A percentile compares a stretch with the other conserved stretches of the same genome.
Conservation (phyloP, 2,329 filamentous ascomycete species). For the Botrytis elliptica region DNA sequence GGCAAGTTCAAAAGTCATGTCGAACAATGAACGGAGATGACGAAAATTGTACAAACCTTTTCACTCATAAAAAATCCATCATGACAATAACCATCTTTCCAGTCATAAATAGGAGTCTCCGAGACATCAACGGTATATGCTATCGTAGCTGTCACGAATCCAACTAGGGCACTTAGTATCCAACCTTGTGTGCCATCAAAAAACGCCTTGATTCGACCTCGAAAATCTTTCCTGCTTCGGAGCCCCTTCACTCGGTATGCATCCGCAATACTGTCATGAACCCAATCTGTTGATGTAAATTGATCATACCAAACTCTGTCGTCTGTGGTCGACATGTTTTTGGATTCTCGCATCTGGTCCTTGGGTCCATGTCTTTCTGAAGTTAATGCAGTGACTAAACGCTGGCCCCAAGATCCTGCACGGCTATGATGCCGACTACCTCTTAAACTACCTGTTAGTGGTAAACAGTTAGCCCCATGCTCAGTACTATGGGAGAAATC, state of each 20-base stretch:
- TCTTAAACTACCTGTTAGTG: constrained; percentile 36
- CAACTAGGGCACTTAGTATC: constrained; percentile 88
- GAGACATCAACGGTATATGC: constrained; percentile 89
- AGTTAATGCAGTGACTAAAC: constrained; percentile 59
- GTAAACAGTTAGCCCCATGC: neutral
- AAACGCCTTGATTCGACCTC: constrained; percentile 71
- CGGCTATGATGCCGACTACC: constrained; percentile 47
- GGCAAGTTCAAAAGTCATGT: neutral
- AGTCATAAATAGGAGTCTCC: constrained; percentile 82
- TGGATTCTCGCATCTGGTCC: constrained; percentile 56
- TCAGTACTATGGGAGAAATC: neutral
- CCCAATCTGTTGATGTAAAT: constrained; percentile 96
- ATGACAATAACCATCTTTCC: constrained; percentile 84
- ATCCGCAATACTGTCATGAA: constrained; percentile 94
- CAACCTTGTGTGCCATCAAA: constrained; percentile 91
- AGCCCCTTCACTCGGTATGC: constrained; percentile 84
- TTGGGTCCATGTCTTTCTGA: constrained; percentile 50
- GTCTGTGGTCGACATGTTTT: constrained; percentile 66
- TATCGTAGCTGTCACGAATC: constrained; percentile 77
- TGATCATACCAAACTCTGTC: constrained; percentile 98
- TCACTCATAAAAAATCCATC: constrained; percentile 71
- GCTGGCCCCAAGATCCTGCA: constrained; percentile 57
- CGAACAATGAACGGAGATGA: neutral
- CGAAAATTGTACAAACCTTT: constrained; percentile 48
- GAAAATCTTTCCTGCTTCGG: constrained; percentile 76